Evolutionary conservation across 2,329 filamentous ascomycete species (phyloP).

Genomic region (Diaporthe batatas): DNA sequence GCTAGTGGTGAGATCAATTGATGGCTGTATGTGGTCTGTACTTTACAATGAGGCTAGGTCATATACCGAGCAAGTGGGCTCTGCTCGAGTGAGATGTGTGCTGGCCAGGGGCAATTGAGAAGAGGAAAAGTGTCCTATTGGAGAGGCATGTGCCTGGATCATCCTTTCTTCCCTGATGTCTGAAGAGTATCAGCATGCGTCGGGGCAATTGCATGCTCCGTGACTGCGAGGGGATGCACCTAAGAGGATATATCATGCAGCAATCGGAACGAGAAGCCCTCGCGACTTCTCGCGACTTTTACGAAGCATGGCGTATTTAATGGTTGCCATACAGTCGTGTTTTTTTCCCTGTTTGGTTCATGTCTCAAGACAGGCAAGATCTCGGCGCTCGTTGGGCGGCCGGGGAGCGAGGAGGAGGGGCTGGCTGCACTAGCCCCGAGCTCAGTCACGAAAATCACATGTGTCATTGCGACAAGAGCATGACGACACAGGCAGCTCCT

Average conservation of each 20-base stretch:
- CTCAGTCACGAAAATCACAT: constrained; percentile 34
- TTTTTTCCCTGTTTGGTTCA: constrained; percentile 30
- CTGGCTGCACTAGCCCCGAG: neutral
- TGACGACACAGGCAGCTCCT: constrained; percentile 32
- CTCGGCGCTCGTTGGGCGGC: constrained; percentile 29
- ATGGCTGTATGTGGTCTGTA: too few relatives aligned
- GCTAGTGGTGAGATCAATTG: too few relatives aligned
- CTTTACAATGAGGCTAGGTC: too few relatives aligned
- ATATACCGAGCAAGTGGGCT: too few relatives aligned
- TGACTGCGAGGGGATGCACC: neutral
- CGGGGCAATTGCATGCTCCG: constrained; percentile 12
- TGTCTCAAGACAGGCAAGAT: constrained; percentile 11
- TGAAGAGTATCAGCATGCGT: neutral
- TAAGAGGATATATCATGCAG: neutral
- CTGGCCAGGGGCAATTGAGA: constrained; percentile 1
- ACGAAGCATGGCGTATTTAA: too few relatives aligned
- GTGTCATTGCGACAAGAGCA: constrained; percentile 20
- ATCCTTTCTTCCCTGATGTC: constrained; percentile 6
- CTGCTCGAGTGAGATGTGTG: neutral
- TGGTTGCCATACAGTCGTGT: too few relatives aligned
- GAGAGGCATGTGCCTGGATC: neutral
- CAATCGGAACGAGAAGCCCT: too few relatives aligned
- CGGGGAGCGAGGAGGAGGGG: neutral
- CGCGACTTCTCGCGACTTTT: too few relatives aligned
- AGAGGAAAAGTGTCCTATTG: neutral